Evolutionary conservation across 768 basidiomycete genomes (phyloP).

Genomic region (Tubosaeta sp.): DNA sequence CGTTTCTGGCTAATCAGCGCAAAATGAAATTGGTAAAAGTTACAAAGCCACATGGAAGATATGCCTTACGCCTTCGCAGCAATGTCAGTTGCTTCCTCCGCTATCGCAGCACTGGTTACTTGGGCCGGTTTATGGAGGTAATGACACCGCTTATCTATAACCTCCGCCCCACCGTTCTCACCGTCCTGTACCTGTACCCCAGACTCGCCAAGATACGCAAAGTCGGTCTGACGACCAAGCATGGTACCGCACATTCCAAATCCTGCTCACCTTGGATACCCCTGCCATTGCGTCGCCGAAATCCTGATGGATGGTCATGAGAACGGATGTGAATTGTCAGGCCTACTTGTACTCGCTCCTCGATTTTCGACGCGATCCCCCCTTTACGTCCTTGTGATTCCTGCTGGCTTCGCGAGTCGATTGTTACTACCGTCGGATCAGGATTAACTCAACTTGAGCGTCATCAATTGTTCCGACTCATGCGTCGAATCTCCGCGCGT

Average conservation of each 20-base stretch:
- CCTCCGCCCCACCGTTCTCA: conserved; percentile 11
- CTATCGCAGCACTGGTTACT: conserved; percentile 58
- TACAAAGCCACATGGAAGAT: conserved; percentile 69
- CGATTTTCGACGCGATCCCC: background rate
- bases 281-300: conserved; percentile 37
- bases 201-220: conserved; percentile 46
- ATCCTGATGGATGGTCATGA: conserved; percentile 39
- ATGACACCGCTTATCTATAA: conserved; percentile 10
- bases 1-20: conserved; percentile 19
- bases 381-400: conserved; percentile 7
- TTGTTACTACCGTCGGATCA: conserved; percentile 11
- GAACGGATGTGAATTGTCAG: conserved; percentile 5
- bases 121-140: conserved; percentile 63
- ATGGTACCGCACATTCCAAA: conserved; percentile 10
- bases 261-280: conserved; percentile 32
- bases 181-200: background rate
- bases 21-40: conserved; percentile 39
- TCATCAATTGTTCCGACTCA: conserved; percentile 2
- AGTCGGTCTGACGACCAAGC: conserved; percentile 36
- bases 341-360: background rate
- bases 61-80: conserved; percentile 70
- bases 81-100: conserved; percentile 56
- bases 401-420: background rate
- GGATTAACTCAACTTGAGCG: conserved; percentile 12
- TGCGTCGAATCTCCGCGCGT: conserved; percentile 12